Conservation (phyloP, 2,329 filamentous ascomycete genomes). For the Ilyonectria robusta region DNA sequence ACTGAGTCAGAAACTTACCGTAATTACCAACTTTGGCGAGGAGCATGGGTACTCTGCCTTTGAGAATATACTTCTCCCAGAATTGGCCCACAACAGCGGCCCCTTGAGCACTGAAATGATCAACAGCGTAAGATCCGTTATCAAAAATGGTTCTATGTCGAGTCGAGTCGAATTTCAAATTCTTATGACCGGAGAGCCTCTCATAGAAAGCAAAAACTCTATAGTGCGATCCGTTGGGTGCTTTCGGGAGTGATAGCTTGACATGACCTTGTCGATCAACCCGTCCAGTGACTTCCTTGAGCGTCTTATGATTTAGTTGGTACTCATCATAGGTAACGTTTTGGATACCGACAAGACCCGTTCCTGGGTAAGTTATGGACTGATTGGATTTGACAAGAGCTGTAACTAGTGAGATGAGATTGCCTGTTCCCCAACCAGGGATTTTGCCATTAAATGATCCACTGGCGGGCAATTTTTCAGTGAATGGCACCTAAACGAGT, state of each 20-base stretch:
- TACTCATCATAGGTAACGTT: slow-evolving; percentile 22
- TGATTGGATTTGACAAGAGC: slow-evolving; percentile 4
- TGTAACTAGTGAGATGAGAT: slow-evolving; percentile 13
- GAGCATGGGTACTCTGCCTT: neutral
- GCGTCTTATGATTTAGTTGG: neutral
- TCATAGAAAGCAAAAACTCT: slow-evolving; percentile 25
- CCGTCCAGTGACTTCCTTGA: neutral
- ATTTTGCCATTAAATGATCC: neutral
- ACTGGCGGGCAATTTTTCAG: neutral
- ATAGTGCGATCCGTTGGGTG: neutral
- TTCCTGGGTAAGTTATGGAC: neutral
- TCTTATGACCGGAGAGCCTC: slow-evolving; percentile 3
- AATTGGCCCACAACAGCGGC: neutral
- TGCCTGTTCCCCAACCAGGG: slow-evolving; percentile 14
- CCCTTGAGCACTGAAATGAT: slow-evolving; percentile 11
- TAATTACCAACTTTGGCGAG: slow-evolving; percentile 9
- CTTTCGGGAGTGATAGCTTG: neutral
- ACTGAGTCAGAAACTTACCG: neutral
- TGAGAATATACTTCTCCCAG: slow-evolving; percentile 23
- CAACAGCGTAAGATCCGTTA: slow-evolving; percentile 20
- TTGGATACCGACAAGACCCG: neutral
- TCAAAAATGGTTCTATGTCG: slow-evolving; percentile 2
- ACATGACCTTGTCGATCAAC: neutral
- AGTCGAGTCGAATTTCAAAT: slow-evolving; percentile 9
- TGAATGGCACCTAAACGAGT: slow-evolving; percentile 8